Conservation (phyloP, 257 asterid species). For the Lycium barbarum region DNA sequence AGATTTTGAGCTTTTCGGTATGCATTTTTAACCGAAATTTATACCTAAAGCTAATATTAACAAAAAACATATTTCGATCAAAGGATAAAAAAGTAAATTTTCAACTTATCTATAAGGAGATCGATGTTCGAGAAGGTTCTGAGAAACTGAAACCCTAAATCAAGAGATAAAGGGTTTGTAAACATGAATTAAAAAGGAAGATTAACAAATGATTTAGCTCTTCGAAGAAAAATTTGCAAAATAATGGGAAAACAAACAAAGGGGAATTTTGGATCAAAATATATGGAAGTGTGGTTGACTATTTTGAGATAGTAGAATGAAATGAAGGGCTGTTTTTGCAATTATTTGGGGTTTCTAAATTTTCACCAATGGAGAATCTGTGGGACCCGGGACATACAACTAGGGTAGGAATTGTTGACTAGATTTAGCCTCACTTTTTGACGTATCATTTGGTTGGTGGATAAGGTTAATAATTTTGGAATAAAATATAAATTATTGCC, state of each 20-base stretch:
- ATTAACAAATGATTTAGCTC: not conserved
- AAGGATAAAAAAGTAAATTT: too few species aligned
- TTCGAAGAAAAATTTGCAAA: not conserved
- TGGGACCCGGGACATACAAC: too few species aligned
- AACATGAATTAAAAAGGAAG: not conserved
- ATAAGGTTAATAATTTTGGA: too few species aligned
- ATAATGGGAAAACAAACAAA: not conserved
- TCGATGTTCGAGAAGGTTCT: not conserved
- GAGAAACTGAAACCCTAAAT: conserved; percentile 22
- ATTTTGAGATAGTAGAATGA: too few species aligned
- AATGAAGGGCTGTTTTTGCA: too few species aligned
- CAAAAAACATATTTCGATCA: not conserved
- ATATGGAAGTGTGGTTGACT: not conserved
- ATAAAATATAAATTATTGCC: too few species aligned
- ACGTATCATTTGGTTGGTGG: too few species aligned
- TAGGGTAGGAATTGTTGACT: too few species aligned
- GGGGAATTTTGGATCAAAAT: not conserved
- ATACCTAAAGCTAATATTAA: not conserved
- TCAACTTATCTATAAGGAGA: not conserved
- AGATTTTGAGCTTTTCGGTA: not conserved
- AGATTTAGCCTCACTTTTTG: too few species aligned
- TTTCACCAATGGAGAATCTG: too few species aligned
- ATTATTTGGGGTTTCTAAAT: too few species aligned
- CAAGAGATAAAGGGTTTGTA: too few species aligned
- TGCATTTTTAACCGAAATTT: not conserved